Base-by-base conservation (phyloP, 768 basidiomycete species). In the Pilatotrama ljubarskyi region DNA sequence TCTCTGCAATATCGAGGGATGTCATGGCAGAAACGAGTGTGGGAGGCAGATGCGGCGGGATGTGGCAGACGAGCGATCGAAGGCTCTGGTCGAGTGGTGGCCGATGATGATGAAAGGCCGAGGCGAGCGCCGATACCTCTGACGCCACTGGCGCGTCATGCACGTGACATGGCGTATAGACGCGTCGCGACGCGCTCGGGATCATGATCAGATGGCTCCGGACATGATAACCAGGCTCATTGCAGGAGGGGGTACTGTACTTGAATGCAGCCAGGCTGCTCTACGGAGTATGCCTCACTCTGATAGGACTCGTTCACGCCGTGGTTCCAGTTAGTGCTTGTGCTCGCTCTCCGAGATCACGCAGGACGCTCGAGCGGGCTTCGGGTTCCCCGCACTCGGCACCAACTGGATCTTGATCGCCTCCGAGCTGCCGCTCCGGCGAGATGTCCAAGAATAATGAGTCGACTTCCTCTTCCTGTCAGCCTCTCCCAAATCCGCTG, bases 101-200 rank as follows among this genome's bases (percentile, higher is more conserved):
- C 38, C 43, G 54, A 55, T 55, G 43, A 55, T 55, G 43, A 47
- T 54, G 53, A 41, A 40, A 36, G 51, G 22, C 41, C 2, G 22
- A 17, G 38, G 1, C 43, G 41, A 22, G 51, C 58, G 58, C 58
- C 51, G 17, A n/a, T 6, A 14, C 44, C 15, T 24, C 18, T 25
- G 26, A 50, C 59, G 58, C 58, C 58, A 53, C 58, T 22, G 14
- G 43, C 51, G 55, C 54, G 60, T 50, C 17, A 9, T 7, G 18
- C 60, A 61, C 60, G 60, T 61, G 60, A 56, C 22, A n/a, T 9
- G 15, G 1, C 8, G 25, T 44, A 44, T 44, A 24, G 29, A 55
- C 49, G 46, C 50, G 59, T 38, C 60, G 60, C 48, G 38, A n/a
- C 47, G 55, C 55, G 55, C 37, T 47, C 10, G 2, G 13, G 11